These are phyloP conservation scores for Podospora anserina DNA, from an alignment of 495 filamentous ascomycete species.

Conservation along the genomic window DNA sequence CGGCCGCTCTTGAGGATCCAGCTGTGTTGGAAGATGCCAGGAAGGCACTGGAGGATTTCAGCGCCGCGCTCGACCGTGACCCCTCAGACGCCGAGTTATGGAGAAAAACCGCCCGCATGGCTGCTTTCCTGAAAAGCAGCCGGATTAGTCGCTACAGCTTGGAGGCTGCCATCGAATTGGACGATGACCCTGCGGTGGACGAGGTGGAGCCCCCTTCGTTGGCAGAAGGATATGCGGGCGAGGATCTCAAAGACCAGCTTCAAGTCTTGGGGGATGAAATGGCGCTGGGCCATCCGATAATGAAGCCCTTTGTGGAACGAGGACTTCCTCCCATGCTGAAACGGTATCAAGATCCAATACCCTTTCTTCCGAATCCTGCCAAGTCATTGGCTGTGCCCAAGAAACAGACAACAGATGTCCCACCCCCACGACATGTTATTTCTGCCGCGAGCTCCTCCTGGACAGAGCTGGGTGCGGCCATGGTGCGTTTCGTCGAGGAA, in stretches of 20 bases:
- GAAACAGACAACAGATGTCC: conserved; percentile 44
- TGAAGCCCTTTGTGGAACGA: conserved; percentile 60
- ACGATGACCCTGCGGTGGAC: conserved; percentile 68
- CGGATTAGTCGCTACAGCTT: conserved; percentile 81
- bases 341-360: conserved; percentile 69
- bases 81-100: conserved; percentile 93
- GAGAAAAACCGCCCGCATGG: conserved; percentile 78
- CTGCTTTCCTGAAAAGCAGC: conserved; percentile 67
- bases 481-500: conserved; percentile 33
- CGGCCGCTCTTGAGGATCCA: conserved; percentile 38
- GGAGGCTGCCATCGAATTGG: conserved; percentile 84
- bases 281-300: conserved; percentile 63
- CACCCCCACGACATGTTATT: conserved; percentile 51
- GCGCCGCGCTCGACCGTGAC: conserved; percentile 79
- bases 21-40: conserved; percentile 41
- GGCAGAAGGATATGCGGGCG: conserved; percentile 79
- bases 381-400: conserved; percentile 30
- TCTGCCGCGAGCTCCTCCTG: conserved; percentile 36
- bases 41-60: conserved; percentile 59
- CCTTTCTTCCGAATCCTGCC: conserved; percentile 64
- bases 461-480: conserved; percentile 41
- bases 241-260: conserved; percentile 69
- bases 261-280: conserved; percentile 67
- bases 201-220: conserved; percentile 74
- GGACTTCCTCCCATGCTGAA: conserved; percentile 60